Evolutionary conservation across 192 early-diverging fungal genomes (phyloP).

Genomic region (Endogone sp.): DNA sequence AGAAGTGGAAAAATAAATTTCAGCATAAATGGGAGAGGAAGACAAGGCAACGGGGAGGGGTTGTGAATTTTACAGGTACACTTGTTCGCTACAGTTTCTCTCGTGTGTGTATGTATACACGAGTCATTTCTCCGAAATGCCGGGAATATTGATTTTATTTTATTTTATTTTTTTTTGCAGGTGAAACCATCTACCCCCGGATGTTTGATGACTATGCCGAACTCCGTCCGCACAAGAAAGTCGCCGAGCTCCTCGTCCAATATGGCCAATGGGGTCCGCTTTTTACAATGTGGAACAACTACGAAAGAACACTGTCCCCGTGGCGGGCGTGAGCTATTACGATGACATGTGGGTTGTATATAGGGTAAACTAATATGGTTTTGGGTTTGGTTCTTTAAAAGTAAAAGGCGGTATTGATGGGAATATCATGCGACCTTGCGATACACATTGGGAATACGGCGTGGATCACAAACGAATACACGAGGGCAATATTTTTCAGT

Average conservation of each 20-base stretch:
- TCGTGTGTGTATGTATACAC: background rate
- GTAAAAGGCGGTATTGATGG: background rate
- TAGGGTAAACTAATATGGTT: background rate
- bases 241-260: conserved; percentile 54
- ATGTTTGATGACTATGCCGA: conserved; percentile 72
- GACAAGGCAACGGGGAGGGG: conserved; percentile 18
- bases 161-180: conserved; percentile 8
- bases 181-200: conserved; percentile 65
- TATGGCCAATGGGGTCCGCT: conserved; percentile 48
- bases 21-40: conserved; percentile 22
- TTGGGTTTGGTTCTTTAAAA: background rate
- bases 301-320: conserved; percentile 42
- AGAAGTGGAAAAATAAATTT: conserved; percentile 38
- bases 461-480: conserved; percentile 69
- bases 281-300: conserved; percentile 48
- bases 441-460: no score
- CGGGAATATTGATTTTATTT: background rate
- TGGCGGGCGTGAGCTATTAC: conserved; percentile 62
- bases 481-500: conserved; percentile 40
- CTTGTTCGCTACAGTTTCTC: background rate
- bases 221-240: conserved; percentile 51
- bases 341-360: conserved; percentile 54
- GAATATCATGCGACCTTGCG: no score
- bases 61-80: conserved; percentile 56
- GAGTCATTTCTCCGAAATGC: background rate